Conservation (phyloP, 2,329 filamentous ascomycete genomes). For the Trichoderma pleuroti region DNA sequence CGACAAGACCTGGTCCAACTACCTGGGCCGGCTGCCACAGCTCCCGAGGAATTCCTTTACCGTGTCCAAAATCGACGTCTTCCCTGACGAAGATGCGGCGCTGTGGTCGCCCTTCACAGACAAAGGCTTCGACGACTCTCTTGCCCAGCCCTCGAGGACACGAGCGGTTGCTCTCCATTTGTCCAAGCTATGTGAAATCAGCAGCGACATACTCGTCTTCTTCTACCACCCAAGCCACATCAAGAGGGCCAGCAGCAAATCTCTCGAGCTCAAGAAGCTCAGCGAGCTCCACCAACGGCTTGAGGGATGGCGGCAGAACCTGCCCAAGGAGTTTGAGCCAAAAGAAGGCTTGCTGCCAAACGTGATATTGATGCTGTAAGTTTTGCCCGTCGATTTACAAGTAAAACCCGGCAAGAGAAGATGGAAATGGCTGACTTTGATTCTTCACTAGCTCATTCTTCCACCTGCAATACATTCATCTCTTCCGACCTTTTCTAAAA, state of each 20-base stretch:
- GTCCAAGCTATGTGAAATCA: conserved; percentile 84
- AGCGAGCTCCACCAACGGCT: conserved; percentile 86
- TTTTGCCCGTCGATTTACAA: conserved; percentile 24
- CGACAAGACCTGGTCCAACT: conserved; percentile 99
- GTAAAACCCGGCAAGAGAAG: background rate
- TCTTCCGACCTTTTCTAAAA: conserved; percentile 92
- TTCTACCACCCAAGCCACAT: conserved; percentile 83
- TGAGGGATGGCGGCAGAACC: conserved; percentile 80
- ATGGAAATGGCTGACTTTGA: conserved; percentile 24
- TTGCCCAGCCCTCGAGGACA: conserved; percentile 77
- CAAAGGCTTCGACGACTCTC: conserved; percentile 66
- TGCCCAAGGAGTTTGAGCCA: conserved; percentile 83
- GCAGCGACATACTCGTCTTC: conserved; percentile 79
- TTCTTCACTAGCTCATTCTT: conserved; percentile 78
- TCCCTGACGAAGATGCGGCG: conserved; percentile 81
- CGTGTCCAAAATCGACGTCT: conserved; percentile 85
- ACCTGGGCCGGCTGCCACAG: conserved; percentile 86
- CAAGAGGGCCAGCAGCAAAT: conserved; percentile 64
- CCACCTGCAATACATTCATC: conserved; percentile 89
- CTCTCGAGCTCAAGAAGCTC: conserved; percentile 84
- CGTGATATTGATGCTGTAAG: conserved; percentile 79
- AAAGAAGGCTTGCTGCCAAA: conserved; percentile 86
- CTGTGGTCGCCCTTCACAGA: conserved; percentile 89
- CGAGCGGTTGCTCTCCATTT: conserved; percentile 79
- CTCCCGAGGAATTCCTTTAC: conserved; percentile 75